Evolutionary conservation across 2,329 filamentous ascomycete genomes (phyloP).

Genomic region (Thelonectria blattea): DNA sequence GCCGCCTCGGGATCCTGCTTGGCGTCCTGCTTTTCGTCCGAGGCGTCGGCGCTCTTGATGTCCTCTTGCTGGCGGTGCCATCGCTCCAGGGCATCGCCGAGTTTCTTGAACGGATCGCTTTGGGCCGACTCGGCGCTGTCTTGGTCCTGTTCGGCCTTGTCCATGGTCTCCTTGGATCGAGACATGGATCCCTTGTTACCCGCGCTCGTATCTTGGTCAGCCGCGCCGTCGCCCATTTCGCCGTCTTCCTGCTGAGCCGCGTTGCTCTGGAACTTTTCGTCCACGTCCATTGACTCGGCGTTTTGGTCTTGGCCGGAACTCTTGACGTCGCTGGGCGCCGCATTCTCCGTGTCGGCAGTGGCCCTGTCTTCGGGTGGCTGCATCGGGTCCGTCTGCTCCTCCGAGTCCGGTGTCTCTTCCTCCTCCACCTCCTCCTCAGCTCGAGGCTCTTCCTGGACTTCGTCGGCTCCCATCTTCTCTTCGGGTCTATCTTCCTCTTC

Average conservation of each 20-base stretch:
- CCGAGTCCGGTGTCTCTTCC: conserved; percentile 59
- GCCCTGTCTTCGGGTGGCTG: conserved; percentile 53
- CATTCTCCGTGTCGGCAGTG: conserved; percentile 64
- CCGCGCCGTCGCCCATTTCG: conserved; percentile 67
- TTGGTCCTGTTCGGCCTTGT: conserved; percentile 51
- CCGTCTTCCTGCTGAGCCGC: conserved; percentile 70
- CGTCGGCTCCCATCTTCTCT: conserved; percentile 46
- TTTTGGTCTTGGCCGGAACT: conserved; percentile 70
- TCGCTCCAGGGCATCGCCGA: conserved; percentile 89
- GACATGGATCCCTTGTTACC: conserved; percentile 67
- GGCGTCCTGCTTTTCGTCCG: conserved; percentile 47
- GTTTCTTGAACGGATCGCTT: conserved; percentile 85
- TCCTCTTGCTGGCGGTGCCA: conserved; percentile 91
- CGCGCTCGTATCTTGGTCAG: conserved; percentile 66
- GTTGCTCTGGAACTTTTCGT: conserved; percentile 65
- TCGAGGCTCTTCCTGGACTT: conserved; percentile 54
- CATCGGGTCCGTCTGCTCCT: conserved; percentile 52
- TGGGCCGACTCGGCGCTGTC: conserved; percentile 54
- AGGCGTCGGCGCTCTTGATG: conserved; percentile 66
- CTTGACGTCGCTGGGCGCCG: conserved; percentile 67
- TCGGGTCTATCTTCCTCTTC: conserved; percentile 63
- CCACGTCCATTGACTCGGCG: conserved; percentile 66
- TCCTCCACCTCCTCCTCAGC: conserved; percentile 57
- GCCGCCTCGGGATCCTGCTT: conserved; percentile 58
- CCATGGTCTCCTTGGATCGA: conserved; percentile 54